Evolutionary conservation across 2,329 filamentous ascomycete genomes (phyloP).

Genomic region (Zarea fungicola): DNA sequence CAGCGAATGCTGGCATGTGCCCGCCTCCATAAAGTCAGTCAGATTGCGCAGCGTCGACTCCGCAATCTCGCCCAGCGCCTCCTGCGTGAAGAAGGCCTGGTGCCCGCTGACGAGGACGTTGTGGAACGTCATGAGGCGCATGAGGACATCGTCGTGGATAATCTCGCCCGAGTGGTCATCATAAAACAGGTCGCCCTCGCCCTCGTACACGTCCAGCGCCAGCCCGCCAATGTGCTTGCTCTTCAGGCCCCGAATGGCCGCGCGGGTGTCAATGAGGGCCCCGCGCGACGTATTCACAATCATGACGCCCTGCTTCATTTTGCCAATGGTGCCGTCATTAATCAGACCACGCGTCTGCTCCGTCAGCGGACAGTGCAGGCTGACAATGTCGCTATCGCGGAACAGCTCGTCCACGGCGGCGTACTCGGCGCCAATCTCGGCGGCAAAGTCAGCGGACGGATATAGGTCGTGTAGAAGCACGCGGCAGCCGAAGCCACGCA

Average conservation of each 20-base stretch:
- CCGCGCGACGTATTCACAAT: constrained; percentile 66
- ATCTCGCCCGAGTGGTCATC: constrained; percentile 59
- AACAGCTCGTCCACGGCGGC: constrained; percentile 51
- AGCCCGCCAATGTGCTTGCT: constrained; percentile 53
- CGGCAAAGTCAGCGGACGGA: constrained; percentile 43
- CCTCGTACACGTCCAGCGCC: constrained; percentile 65
- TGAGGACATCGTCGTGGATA: constrained; percentile 61
- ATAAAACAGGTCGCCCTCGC: constrained; percentile 59
- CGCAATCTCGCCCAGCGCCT: constrained; percentile 60
- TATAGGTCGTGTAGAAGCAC: constrained; percentile 58
- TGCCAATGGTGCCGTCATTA: constrained; percentile 44
- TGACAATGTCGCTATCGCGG: constrained; percentile 53
- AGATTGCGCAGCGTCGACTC: constrained; percentile 55
- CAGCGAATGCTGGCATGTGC: constrained; percentile 32
- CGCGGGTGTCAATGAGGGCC: constrained; percentile 55
- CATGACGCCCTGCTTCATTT: constrained; percentile 56
- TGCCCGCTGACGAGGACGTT: constrained; percentile 64
- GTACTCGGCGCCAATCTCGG: constrained; percentile 47
- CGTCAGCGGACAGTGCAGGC: constrained; percentile 61
- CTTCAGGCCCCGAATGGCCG: constrained; percentile 58
- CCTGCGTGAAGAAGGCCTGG: constrained; percentile 64
- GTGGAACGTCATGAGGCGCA: constrained; percentile 62
- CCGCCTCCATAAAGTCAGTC: constrained; percentile 34
- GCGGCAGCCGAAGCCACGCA: constrained; percentile 59
- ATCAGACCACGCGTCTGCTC: constrained; percentile 56